Evolutionary conservation across 225 moss, liverwort and hornwort genomes (phyloP), one percentile per base, ranked within the genome.

Genomic region (Marchantia polymorpha): DNA sequence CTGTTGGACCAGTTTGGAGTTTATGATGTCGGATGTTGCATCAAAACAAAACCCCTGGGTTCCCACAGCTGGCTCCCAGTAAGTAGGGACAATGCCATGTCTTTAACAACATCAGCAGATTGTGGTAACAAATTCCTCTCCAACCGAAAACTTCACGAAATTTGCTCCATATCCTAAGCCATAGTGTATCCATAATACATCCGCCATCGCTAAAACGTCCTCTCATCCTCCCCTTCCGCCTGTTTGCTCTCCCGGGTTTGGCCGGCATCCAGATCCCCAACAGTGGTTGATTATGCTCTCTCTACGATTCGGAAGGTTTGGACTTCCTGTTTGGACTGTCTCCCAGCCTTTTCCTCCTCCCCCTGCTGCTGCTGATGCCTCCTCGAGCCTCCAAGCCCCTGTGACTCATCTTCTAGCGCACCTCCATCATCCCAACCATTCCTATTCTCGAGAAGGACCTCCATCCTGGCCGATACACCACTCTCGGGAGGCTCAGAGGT

Each of bases 241-340:
- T n/a, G n/a, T n/a, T n/a, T n/a, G n/a, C n/a, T n/a, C n/a, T n/a
- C n/a, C n/a, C n/a, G n/a, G n/a, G n/a, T n/a, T n/a, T n/a, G n/a
- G n/a, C n/a, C n/a, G n/a, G n/a, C n/a, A n/a, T n/a, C n/a, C n/a
- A n/a, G n/a, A n/a, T n/a, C n/a, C n/a, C n/a, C n/a, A n/a, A n/a
- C n/a, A n/a, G n/a, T n/a, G n/a, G n/a, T n/a, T n/a, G n/a, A n/a
- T n/a, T n/a, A n/a, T n/a, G n/a, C n/a, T n/a, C n/a, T n/a, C n/a
- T n/a, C n/a, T n/a, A n/a, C n/a, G 30, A 29, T 66, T 66, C 66
- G 26, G 26, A 12, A 66, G 12, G 10, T 66, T 30, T 66, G 5
- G 66, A 66, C 66, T 26, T 13, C 66, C 66, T 26, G n/a, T 66
- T 66, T 25, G 66, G 66, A 66, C 66, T 66, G 26, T 66, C n/a